phyloP scores from a whole-genome alignment of 495 filamentous ascomycete species.

The Xylaria acuta region DNA sequence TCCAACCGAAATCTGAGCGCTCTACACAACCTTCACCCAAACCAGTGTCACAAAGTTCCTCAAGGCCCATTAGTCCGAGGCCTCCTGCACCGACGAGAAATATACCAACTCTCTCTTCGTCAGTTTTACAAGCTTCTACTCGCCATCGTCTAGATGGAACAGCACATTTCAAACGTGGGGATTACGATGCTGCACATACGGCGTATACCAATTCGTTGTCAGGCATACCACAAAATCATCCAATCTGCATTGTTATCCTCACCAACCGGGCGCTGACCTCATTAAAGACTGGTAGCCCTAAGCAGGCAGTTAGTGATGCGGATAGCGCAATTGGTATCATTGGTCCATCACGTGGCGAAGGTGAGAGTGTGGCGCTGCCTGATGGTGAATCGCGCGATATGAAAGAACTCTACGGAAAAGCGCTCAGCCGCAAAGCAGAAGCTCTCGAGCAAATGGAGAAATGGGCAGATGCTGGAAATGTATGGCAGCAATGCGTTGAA shows the following conservation, averaged over 20 bases:
- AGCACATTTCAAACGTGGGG: slow-evolving; percentile 89
- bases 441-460: slow-evolving; percentile 94
- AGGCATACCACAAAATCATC: slow-evolving; percentile 79
- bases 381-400: slow-evolving; percentile 75
- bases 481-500: slow-evolving; percentile 85
- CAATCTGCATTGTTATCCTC: slow-evolving; percentile 81
- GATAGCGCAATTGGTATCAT: slow-evolving; percentile 82
- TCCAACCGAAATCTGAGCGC: slow-evolving; percentile 32
- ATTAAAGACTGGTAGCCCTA: slow-evolving; percentile 88
- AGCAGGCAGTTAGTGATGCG: slow-evolving; percentile 80
- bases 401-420: slow-evolving; percentile 91
- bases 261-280: slow-evolving; percentile 91
- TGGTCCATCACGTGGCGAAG: slow-evolving; percentile 76
- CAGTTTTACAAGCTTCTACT: slow-evolving; percentile 73
- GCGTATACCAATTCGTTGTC: slow-evolving; percentile 79
- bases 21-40: slow-evolving; percentile 26
- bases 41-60: slow-evolving; percentile 24
- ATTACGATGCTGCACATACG: slow-evolving; percentile 84
- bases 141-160: slow-evolving; percentile 79
- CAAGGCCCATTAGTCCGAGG: slow-evolving; percentile 33
- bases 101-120: slow-evolving; percentile 70
- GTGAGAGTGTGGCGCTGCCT: slow-evolving; percentile 73
- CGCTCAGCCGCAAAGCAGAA: slow-evolving; percentile 91
- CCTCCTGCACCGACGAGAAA: slow-evolving; percentile 45
- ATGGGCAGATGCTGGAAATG: slow-evolving; percentile 80